Conservation (phyloP, 441 rosid genomes). For the Kokia cookei region DNA sequence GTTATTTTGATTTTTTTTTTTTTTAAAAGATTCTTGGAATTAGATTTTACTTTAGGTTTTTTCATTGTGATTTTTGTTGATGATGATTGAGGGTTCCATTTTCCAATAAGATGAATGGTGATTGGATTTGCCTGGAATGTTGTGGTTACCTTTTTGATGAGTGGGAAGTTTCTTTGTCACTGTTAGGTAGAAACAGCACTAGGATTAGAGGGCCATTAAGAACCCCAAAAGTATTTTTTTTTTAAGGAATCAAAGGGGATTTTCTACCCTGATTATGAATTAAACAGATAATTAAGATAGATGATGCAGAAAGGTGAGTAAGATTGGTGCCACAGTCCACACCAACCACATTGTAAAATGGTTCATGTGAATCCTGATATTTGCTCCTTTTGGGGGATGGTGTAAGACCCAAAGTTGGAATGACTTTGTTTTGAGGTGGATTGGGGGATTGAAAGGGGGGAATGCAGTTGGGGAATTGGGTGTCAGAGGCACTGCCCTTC, state of each 20-base stretch:
- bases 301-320: not conserved
- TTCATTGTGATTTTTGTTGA: conserved; percentile 20
- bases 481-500: conserved; percentile 41
- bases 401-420: conserved; percentile 29
- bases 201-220: conserved; percentile 1
- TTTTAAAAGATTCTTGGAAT: conserved; percentile 9
- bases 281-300: not conserved
- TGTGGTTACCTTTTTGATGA: conserved; percentile 18
- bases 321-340: not conserved
- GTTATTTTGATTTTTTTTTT: conserved; percentile 1
- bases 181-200: not conserved
- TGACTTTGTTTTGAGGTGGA: conserved; percentile 27
- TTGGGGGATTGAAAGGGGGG: conserved; percentile 8
- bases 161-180: conserved; percentile 23
- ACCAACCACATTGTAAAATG: too few species aligned
- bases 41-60: conserved; percentile 26
- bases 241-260: not conserved
- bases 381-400: conserved; percentile 18
- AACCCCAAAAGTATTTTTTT: not conserved
- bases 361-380: conserved; percentile 27
- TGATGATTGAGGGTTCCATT: conserved; percentile 30
- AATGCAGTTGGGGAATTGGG: conserved; percentile 11
- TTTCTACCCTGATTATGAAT: not conserved
- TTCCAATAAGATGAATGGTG: conserved; percentile 30
- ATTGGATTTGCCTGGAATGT: conserved; percentile 35